Conservation (phyloP, 371 early-diverging fungal genomes). For the Umbelopsis sp. region DNA sequence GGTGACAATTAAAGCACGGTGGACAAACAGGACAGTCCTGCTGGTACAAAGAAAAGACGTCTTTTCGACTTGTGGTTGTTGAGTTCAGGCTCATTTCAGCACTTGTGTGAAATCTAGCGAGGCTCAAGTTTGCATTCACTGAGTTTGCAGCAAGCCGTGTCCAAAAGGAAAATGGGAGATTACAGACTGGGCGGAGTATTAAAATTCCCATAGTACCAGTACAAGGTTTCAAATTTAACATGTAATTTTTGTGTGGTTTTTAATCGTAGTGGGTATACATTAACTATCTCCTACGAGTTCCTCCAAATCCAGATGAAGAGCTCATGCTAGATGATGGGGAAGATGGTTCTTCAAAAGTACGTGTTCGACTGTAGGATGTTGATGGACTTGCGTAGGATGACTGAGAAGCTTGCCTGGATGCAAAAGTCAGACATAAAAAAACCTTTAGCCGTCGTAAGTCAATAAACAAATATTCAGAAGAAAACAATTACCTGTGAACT, state of each 20-base stretch:
- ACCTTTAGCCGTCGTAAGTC: no score
- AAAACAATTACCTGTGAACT: neutral
- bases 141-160: neutral
- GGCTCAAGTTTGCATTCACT: neutral
- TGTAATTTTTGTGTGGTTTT: no score
- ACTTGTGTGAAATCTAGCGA: neutral
- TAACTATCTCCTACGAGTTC: slow-evolving; percentile 16
- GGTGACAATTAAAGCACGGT: slow-evolving; percentile 51
- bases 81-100: neutral
- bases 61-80: neutral
- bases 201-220: no score
- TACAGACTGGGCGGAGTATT: no score
- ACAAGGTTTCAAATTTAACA: no score
- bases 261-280: neutral
- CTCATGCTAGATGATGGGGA: neutral
- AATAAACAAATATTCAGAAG: no score
- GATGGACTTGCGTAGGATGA: neutral
- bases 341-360: neutral
- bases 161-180: neutral
- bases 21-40: slow-evolving; percentile 41
- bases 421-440: neutral
- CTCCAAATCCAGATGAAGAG: slow-evolving; percentile 2
- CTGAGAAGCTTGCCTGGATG: neutral
- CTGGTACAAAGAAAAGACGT: neutral
- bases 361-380: neutral